Conservation (phyloP, 176 grass and related monocot genomes). For the Alopecurus myosuroides region DNA sequence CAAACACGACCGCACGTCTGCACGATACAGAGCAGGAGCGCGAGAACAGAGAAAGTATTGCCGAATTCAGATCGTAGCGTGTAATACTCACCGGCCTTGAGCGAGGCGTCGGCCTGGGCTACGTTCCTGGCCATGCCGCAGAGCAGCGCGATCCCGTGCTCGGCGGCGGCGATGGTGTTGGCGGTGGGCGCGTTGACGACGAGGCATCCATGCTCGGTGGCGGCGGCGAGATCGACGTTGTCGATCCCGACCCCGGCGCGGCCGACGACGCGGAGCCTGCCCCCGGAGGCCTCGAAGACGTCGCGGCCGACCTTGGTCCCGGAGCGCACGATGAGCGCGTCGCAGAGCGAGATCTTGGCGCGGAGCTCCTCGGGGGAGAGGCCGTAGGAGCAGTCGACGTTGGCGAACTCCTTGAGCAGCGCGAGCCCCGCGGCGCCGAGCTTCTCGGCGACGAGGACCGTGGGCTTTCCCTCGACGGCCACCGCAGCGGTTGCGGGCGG, state of each 20-base stretch:
- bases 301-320: constrained; percentile 73
- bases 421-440: constrained; percentile 65
- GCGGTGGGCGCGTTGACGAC: constrained; percentile 91
- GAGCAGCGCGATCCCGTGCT: constrained; percentile 76
- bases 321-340: constrained; percentile 78
- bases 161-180: constrained; percentile 76
- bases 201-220: constrained; percentile 85
- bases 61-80: background rate
- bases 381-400: constrained; percentile 89
- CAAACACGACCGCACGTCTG: background rate
- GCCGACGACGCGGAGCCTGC: constrained; percentile 70
- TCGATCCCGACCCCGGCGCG: constrained; percentile 82
- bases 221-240: constrained; percentile 87
- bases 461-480: constrained; percentile 45
- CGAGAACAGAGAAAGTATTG: background rate
- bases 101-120: constrained; percentile 72
- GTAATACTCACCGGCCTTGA: constrained; percentile 59
- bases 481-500: background rate
- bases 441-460: constrained; percentile 78
- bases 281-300: constrained; percentile 68
- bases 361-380: constrained; percentile 78
- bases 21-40: background rate
- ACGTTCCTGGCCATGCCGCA: constrained; percentile 73
- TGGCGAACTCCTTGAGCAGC: constrained; percentile 64
- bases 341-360: constrained; percentile 79